Conservation (phyloP, 2,329 filamentous ascomycete species). For the Dactylellina parvicollis region DNA sequence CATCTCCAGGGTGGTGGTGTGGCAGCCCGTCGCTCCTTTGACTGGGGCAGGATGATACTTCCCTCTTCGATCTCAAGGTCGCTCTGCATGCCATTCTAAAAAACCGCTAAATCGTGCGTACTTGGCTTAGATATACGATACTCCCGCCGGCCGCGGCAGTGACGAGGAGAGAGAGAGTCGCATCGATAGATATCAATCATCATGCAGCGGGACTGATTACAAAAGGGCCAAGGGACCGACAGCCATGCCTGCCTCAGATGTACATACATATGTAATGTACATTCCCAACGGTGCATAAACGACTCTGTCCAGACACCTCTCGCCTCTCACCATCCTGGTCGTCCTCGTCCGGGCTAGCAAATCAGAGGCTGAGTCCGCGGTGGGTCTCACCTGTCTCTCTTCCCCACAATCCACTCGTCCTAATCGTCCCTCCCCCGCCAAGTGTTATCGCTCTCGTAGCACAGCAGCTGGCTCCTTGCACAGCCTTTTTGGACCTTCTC, state of each 20-base stretch:
- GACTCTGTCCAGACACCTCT: slow-evolving; percentile 27
- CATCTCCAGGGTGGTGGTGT: not conserved
- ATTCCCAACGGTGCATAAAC: slow-evolving; percentile 39
- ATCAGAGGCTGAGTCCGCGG: slow-evolving; percentile 4
- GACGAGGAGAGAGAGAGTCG: not conserved
- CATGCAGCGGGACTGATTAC: slow-evolving; percentile 22
- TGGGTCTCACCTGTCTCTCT: slow-evolving; percentile 17
- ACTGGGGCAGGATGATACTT: not conserved
- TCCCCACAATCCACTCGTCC: slow-evolving; percentile 31
- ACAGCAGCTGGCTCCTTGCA: not conserved
- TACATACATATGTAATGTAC: too few species aligned
- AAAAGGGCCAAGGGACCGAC: slow-evolving; percentile 1
- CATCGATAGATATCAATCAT: slow-evolving; percentile 21
- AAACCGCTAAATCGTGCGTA: not conserved
- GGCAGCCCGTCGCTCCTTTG: not conserved
- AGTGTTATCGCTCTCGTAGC: not conserved
- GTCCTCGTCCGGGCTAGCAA: not conserved
- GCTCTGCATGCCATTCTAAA: slow-evolving; percentile 3
- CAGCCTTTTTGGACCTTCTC: not conserved
- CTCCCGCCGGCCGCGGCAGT: not conserved
- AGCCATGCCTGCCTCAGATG: not conserved
- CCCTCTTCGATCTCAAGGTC: not conserved
- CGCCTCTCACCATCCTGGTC: slow-evolving; percentile 44
- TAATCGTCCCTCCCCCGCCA: slow-evolving; percentile 34
- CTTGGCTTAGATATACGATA: not conserved